phyloP scores from a whole-genome alignment of 75 land plant species.

The Pinus albicaulis region DNA sequence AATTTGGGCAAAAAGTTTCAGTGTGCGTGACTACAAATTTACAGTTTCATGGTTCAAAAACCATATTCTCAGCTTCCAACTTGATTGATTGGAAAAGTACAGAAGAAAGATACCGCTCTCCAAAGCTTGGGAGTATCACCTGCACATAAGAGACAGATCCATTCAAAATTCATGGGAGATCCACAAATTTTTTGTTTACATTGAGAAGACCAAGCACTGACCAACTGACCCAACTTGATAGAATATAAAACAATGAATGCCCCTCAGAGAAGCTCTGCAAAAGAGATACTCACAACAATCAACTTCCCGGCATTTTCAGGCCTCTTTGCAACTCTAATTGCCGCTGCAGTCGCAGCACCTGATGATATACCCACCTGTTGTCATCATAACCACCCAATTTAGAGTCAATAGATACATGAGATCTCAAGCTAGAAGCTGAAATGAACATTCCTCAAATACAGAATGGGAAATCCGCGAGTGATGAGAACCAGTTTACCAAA shows the following conservation, averaged over 20 bases:
- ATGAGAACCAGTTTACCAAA: no score
- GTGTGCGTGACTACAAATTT: no score
- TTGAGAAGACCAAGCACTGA: neutral
- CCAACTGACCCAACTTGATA: neutral
- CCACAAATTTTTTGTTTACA: neutral
- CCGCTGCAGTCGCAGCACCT: slow-evolving; percentile 23
- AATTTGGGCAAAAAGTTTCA: no score
- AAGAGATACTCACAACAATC: slow-evolving; percentile 12
- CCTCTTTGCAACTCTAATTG: slow-evolving; percentile 21
- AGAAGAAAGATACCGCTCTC: slow-evolving; percentile 75
- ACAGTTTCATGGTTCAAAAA: slow-evolving; percentile 42
- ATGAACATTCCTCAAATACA: no score
- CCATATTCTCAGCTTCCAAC: slow-evolving; percentile 74
- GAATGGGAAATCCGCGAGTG: no score
- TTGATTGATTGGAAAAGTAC: slow-evolving; percentile 76
- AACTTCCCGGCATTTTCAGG: slow-evolving; percentile 27
- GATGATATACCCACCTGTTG: slow-evolving; percentile 31
- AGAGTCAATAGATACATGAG: neutral
- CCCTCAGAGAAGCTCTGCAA: neutral
- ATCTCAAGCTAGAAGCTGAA: no score
- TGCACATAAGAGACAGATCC: slow-evolving; percentile 18
- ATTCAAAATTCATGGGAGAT: neutral
- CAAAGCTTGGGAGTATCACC: slow-evolving; percentile 82
- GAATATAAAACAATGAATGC: neutral
- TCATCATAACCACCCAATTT: neutral